Conservation (phyloP, 2,329 filamentous ascomycete genomes). For the Lachnellula cervina region DNA sequence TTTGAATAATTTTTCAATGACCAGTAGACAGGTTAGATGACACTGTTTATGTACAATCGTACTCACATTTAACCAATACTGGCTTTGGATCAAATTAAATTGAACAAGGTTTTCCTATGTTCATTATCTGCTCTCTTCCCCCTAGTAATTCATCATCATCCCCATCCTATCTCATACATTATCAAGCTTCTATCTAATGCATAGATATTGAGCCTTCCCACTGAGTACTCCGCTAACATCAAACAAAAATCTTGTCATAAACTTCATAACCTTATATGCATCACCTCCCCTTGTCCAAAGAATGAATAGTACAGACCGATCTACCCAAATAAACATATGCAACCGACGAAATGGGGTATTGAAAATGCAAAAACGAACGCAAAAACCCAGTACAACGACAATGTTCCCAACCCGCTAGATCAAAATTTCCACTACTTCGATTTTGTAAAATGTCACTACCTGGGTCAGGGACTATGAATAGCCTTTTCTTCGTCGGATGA, state of each 20-base stretch:
- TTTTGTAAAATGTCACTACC: conserved; percentile 2
- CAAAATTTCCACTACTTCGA: neutral
- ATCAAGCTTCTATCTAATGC: neutral
- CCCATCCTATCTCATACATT: neutral
- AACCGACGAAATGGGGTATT: conserved; percentile 22
- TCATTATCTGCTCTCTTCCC: neutral
- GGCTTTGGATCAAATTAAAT: too few relatives aligned
- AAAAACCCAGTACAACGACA: conserved; percentile 2
- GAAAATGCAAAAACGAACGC: conserved; percentile 9
- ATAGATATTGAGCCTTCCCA: neutral
- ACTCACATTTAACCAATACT: too few relatives aligned
- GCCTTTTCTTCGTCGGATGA: conserved; percentile 15
- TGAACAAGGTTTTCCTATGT: neutral
- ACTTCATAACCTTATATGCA: conserved; percentile 24
- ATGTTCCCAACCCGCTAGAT: conserved; percentile 9
- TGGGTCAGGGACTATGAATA: conserved; percentile 2
- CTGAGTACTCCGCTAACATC: neutral
- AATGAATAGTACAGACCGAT: conserved; percentile 9
- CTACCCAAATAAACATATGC: conserved; percentile 10
- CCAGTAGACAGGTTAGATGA: too few relatives aligned
- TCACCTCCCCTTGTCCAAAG: conserved; percentile 5
- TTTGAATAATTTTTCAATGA: too few relatives aligned
- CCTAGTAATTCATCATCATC: neutral
- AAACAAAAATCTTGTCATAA: conserved; percentile 13
- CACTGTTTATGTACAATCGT: too few relatives aligned